Evolutionary conservation across 1,284 basidiomycete genomes (phyloP).

Genomic region (Malassezia japonica): DNA sequence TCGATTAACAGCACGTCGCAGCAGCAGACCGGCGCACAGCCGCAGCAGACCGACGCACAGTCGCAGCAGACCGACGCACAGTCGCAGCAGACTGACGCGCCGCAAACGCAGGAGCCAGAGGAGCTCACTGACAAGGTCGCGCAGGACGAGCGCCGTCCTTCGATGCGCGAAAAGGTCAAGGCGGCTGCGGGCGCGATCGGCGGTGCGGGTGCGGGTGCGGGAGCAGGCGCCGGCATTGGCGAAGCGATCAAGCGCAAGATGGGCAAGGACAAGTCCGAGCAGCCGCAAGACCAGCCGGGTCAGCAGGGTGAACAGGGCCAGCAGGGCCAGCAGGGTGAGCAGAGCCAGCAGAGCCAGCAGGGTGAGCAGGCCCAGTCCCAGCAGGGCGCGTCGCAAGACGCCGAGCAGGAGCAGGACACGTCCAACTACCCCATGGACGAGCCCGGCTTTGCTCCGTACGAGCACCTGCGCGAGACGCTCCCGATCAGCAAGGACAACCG

Average conservation of each 20-base stretch:
- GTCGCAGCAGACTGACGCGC: too few species aligned
- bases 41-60: not conserved
- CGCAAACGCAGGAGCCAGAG: too few species aligned
- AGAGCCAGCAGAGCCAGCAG: not conserved
- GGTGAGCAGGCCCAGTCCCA: not conserved
- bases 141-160: too few species aligned
- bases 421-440: not conserved
- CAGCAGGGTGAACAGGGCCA: not conserved
- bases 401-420: too few species aligned
- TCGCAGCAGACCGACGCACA: not conserved
- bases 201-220: too few species aligned
- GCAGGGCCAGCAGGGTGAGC: not conserved
- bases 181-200: too few species aligned
- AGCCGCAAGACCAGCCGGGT: not conserved
- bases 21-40: not conserved
- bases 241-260: too few species aligned
- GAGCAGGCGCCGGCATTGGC: too few species aligned
- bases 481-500: slow-evolving; percentile 68
- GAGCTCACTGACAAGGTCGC: too few species aligned
- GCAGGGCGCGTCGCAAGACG: too few species aligned
- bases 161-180: too few species aligned
- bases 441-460: slow-evolving; percentile 53
- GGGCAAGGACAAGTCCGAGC: too few species aligned
- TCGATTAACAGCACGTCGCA: not conserved
- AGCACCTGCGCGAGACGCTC: slow-evolving; percentile 59